Evolutionary conservation across 306 rosid genomes (phyloP), one percentile per base, ranked within the genome.

Genomic region (Fragaria iinumae): DNA sequence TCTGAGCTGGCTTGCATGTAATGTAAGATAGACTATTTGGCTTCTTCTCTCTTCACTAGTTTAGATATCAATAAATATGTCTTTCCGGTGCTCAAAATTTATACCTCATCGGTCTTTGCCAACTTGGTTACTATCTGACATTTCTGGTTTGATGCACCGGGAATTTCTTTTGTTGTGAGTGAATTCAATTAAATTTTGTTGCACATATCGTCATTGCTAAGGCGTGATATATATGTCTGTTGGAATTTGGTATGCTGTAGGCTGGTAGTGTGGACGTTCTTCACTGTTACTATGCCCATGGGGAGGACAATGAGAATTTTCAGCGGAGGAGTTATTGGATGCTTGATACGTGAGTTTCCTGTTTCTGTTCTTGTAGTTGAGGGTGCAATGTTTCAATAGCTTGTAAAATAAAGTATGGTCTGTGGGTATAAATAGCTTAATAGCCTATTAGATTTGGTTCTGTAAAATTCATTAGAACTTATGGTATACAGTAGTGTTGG

Each of bases 251-350:
- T 49, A 21, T 64, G 36, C 55, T 76, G 80, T 71, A 91, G 97
- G 91, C 86, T 77, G 91, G 92, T 38, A 86, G 90, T 69, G 87
- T 89, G 57, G 92, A 91, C 47, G 92, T 82, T 68, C 80, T 91
- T 81, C 89, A 89, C 47, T 89, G 93, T 82, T 91, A 91, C 80
- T 89, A 91, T 85, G 97, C 97, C 43, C 97, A 89, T 71, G 90
- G 97, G 53, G 94, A 91, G 86, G 94, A 86, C 68, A 85, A 88
- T 77, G 82, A 84, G 34, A 82, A 76, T 76, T 91, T 91, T 80
- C 94, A 88, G 83, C 85, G 97, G 18, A 85, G 94, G 81, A 85
- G 97, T 81, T 89, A 86, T 84, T 89, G 97, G 97, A 83, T 91
- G 94, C 91, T 91, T 82, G 94, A 91, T 76, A 76, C 66, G 94